phyloP scores from a whole-genome alignment of 768 basidiomycete genomes.

The Gloeophyllum trabeum region DNA sequence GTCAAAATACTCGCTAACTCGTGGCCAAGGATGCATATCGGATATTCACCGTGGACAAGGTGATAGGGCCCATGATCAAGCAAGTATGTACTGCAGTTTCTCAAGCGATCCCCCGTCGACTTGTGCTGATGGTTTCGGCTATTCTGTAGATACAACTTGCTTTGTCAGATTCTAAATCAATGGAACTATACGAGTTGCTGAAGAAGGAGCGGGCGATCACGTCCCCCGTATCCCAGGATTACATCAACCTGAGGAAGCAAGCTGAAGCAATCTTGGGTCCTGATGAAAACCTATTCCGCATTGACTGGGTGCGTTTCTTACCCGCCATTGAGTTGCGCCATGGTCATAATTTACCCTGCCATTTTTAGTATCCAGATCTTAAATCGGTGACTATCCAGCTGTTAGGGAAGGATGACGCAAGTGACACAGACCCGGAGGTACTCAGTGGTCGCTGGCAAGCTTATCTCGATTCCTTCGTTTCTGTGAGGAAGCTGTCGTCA shows the following conservation, averaged over 20 bases:
- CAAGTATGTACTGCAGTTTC: constrained; percentile 37
- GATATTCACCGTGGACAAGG: constrained; percentile 90
- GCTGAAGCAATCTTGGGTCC: constrained; percentile 63
- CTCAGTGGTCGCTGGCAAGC: constrained; percentile 69
- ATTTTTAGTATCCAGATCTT: constrained; percentile 44
- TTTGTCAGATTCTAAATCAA: constrained; percentile 57
- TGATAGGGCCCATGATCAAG: constrained; percentile 81
- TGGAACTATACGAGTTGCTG: constrained; percentile 60
- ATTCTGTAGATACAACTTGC: constrained; percentile 55
- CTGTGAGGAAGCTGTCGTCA: constrained; percentile 26
- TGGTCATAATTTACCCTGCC: background rate
- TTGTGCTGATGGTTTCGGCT: background rate
- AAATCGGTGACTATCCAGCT: constrained; percentile 65
- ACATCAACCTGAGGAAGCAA: constrained; percentile 52
- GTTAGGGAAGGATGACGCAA: constrained; percentile 70
- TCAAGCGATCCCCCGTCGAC: background rate
- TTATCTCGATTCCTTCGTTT: constrained; percentile 69
- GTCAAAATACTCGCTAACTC: background rate
- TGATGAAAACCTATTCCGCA: constrained; percentile 69
- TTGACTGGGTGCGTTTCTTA: constrained; percentile 59
- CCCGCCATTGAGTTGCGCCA: background rate
- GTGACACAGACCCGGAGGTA: constrained; percentile 66
- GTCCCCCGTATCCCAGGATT: constrained; percentile 58
- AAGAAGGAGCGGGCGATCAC: constrained; percentile 54
- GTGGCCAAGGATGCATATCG: constrained; percentile 64